Evolutionary conservation across 1,284 basidiomycete species (phyloP), one percentile per base, ranked within the genome.

Genomic region (Cryptococcus sp.): DNA sequence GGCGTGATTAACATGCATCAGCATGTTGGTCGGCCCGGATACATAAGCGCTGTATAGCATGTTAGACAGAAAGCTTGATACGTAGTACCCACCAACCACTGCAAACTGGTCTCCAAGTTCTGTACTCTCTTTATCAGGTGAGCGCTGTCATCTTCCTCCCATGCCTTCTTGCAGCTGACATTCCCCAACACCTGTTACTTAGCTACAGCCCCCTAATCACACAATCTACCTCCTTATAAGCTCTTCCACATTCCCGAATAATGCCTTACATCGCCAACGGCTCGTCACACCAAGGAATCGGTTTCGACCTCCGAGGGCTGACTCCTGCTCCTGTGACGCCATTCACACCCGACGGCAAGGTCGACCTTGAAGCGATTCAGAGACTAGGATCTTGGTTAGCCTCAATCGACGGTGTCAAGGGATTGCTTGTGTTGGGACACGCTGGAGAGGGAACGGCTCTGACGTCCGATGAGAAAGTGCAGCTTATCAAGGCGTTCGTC

Each of bases 271-370:
- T 47, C 46, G 46, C 46, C 43, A 19, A 22, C 46, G 22, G 22
- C 30, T 35, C 30, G 30, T 35, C 30, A 13, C 30, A 35, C 30
- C 30, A 35, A 35, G 30, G 53, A 22, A 57, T 62, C 20, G 61
- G 61, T 20, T 62, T 59, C 38, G 61, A 62, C 61, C 59, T 59
- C 54, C 20, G 30, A 2, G 61, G 61, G 43, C 47, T 63, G 40
- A 63, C 61, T 25, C 61, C 58, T 22, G 61, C 61, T 27, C 61
- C 61, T 23, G 61, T 63, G 49, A 63, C 59, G 11, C 62, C 62
- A 1, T 63, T 63, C 58, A 60, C 54, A 52, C 39, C 55, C 25
- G 55, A 60, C 27, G 54, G 54, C 4, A 49, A 52, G 16, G 56
- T 63, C 46, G 62, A 63, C 53, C 60, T 57, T 41, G 55, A 63